Evolutionary conservation across 345 rosid genomes (phyloP), one percentile per base, ranked within the genome.

Genomic region (Hypericum perforatum): DNA sequence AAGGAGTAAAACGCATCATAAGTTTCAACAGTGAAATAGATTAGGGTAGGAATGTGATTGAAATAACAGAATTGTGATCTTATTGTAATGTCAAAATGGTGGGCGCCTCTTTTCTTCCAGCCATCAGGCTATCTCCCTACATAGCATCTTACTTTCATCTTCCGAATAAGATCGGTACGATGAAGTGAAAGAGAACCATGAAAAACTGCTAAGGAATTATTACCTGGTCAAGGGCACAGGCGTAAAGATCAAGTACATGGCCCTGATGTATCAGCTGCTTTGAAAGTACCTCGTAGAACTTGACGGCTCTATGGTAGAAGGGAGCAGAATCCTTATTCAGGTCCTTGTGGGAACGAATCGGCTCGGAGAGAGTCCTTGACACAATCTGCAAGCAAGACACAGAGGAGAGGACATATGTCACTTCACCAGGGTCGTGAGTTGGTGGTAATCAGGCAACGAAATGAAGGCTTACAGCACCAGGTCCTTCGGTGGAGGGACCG

Each of bases 181-280:
- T 8, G 14, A 6, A 37, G 10, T 41, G 11, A 44, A 41, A 22
- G n/a, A 40, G 6, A 11, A 13, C 15, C 12, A 48, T 13, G 37
- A 16, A 43, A 39, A 13, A 37, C 11, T 57, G 36, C 7, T 16
- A 3, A 38, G 45, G 51, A 49, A 56, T 36, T 9, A 54, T 53
- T 63, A 80, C 96, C 94, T 88, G 98, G 76, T 88, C 98, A 57
- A 81, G 85, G 16, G 98, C 82, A 70, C 98, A 75, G 7, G 98
- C 98, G 59, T 85, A 92, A 60, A 92, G 80, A 80, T 92, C 95
- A 13, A 92, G 95, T 52, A 92, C 83, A 56, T 92, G 98, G 12
- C 98, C 98, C 68, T 92, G 98, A 69, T 92, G 86, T 68, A 92
- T 90, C 62, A 92, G 96, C 71, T 92, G 94, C 70, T 85, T 92